phyloP scores from a whole-genome alignment of 345 rosid species.

The Eutrema heterophyllum region DNA sequence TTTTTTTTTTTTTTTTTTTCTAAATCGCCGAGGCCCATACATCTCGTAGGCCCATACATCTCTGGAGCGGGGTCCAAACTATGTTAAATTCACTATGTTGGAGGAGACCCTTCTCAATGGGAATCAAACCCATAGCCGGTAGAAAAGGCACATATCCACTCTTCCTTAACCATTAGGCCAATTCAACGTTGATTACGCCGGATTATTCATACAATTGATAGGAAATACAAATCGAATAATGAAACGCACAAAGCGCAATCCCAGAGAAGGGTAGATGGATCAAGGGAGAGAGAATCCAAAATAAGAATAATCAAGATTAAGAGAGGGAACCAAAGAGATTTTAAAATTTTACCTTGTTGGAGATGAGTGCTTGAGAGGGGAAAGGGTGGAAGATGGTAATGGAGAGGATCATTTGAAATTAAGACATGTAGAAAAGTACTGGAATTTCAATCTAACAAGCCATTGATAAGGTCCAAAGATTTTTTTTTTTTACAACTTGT shows the following conservation, averaged over 20 bases:
- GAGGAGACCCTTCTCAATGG: too few relatives aligned
- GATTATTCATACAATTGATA: background rate
- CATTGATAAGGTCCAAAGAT: slow-evolving; percentile 20
- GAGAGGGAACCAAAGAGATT: background rate
- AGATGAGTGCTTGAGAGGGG: background rate
- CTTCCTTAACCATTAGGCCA: too few relatives aligned
- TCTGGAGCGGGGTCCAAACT: too few relatives aligned
- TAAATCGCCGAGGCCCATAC: too few relatives aligned
- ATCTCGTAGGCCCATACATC: too few relatives aligned
- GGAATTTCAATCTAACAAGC: slow-evolving; percentile 10
- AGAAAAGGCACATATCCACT: too few relatives aligned
- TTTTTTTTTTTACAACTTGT: background rate
- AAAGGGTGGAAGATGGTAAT: background rate
- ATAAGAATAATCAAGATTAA: background rate
- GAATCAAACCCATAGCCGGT: too few relatives aligned
- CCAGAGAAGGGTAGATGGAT: too few relatives aligned
- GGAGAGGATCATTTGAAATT: slow-evolving; percentile 14
- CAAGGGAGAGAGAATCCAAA: background rate
- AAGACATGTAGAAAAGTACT: slow-evolving; percentile 19
- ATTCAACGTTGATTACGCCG: too few relatives aligned
- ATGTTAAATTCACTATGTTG: too few relatives aligned
- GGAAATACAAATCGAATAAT: background rate
- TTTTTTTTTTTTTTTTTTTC: too few relatives aligned
- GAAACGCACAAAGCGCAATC: too few relatives aligned
- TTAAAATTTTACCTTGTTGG: background rate